phyloP scores from a whole-genome alignment of 768 basidiomycete species.

The Strobilomyces echinocephalus region DNA sequence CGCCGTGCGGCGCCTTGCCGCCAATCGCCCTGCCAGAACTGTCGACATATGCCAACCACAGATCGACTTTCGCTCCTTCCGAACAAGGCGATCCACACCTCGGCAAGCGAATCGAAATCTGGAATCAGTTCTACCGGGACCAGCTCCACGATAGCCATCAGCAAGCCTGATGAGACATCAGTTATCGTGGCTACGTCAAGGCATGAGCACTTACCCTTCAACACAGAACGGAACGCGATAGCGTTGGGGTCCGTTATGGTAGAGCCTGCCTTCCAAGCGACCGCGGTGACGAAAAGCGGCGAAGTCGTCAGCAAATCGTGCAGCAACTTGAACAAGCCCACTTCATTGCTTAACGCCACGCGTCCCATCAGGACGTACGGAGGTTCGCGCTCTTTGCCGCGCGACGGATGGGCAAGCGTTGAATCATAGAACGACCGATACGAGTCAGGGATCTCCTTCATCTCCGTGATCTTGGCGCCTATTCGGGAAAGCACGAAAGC shows the following conservation, averaged over 20 bases:
- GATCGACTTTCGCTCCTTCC: slow-evolving; percentile 64
- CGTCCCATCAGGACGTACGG: slow-evolving; percentile 54
- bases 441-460: slow-evolving; percentile 48
- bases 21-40: slow-evolving; percentile 84
- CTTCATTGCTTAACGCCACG: slow-evolving; percentile 52
- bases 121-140: slow-evolving; percentile 73
- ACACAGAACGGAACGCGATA: slow-evolving; percentile 71
- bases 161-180: slow-evolving; percentile 49
- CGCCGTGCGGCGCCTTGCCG: slow-evolving; percentile 60
- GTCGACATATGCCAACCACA: slow-evolving; percentile 63
- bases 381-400: slow-evolving; percentile 55
- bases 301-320: slow-evolving; percentile 58
- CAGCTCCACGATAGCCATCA: slow-evolving; percentile 71
- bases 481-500: slow-evolving; percentile 72
- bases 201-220: slow-evolving; percentile 60
- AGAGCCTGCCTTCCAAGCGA: slow-evolving; percentile 66
- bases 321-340: slow-evolving; percentile 56
- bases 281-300: slow-evolving; percentile 70
- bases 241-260: slow-evolving; percentile 71
- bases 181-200: background rate
- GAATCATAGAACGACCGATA: slow-evolving; percentile 55
- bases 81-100: slow-evolving; percentile 76
- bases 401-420: slow-evolving; percentile 39
- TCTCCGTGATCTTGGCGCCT: slow-evolving; percentile 39
- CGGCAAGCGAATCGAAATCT: slow-evolving; percentile 64